Evolutionary conservation across 306 rosid species (phyloP), one percentile per base, ranked within the genome.

Genomic region (Benincasa hispida): DNA sequence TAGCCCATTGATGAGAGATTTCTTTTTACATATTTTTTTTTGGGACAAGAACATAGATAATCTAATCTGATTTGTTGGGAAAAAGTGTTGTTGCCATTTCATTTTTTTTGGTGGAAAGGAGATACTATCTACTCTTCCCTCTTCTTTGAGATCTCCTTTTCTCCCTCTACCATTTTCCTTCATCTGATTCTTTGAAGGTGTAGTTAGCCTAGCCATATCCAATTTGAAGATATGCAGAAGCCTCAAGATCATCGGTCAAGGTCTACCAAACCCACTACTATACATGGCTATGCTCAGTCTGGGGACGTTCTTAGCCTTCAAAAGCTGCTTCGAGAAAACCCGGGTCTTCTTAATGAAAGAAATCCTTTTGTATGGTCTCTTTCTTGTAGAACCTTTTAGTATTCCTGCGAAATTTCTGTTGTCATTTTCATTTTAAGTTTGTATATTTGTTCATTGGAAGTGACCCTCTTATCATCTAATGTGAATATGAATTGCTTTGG

Each of bases 251-350:
- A 80, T 48, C 92, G 96, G 47, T 81, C 84, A 70, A 90, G 93
- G 82, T 86, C 89, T 76, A 76, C 93, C 67, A 94, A 85, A 79
- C 90, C 90, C 2, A 76, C 85, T 80, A 89, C 99, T 85, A 88
- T 94, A 58, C 99, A 94, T 73, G 84, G 78, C 54, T 85, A 32
- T 72, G 96, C 98, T n/a, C 90, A 80, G 27, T 88, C 89, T 28
- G 99, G 98, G 0, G 93, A 92, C 67, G 84, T 90, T 54, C n/a
- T 68, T 50, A 93, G 88, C 17, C 80, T 94, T 41, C 98, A 92
- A 84, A 87, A 81, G 81, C 77, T 94, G 61, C 97, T 94, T 63
- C 89, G 93, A 1, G 91, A 83, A 2, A 84, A 87, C 81, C 98
- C 96, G 2, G 81, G 88, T 78, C 92, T 92, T 78, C 92, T 94